Evolutionary conservation across 345 rosid species (phyloP).

Genomic region (Salix dunnii): DNA sequence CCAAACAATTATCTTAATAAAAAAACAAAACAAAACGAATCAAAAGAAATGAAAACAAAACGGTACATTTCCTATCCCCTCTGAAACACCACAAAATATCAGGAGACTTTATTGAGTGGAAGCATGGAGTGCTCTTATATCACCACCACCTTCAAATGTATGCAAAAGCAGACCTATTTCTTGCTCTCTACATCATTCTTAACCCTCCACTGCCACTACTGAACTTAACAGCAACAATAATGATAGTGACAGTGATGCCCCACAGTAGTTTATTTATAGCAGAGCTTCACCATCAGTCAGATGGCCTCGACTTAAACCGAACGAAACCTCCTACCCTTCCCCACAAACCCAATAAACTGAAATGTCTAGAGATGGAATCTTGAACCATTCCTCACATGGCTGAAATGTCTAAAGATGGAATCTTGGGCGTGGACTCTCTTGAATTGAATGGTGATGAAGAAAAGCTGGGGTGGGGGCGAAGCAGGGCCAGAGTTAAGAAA

Average conservation of each 20-base stretch:
- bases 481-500: conserved; percentile 67
- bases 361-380: conserved; percentile 14
- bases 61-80: background rate
- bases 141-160: conserved; percentile 21
- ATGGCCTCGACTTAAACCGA: conserved; percentile 82
- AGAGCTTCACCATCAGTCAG: conserved; percentile 86
- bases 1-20: no score
- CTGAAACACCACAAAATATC: background rate
- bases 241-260: background rate
- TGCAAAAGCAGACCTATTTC: conserved; percentile 16
- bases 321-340: conserved; percentile 37
- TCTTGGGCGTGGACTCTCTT: conserved; percentile 9
- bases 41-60: no score
- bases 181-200: conserved; percentile 17
- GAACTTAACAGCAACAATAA: conserved; percentile 17
- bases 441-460: conserved; percentile 32
- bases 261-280: conserved; percentile 60
- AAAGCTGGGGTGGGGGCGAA: conserved; percentile 41
- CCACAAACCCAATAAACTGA: conserved; percentile 33
- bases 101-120: background rate
- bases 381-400: conserved; percentile 11
- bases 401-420: conserved; percentile 19
- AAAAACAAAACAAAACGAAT: no score
- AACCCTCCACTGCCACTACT: conserved; percentile 1
- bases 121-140: conserved; percentile 24